Evolutionary conservation across 805 yeast species (phyloP), one percentile per base, ranked within the genome.

Genomic region (Wickerhamomyces bovis): DNA sequence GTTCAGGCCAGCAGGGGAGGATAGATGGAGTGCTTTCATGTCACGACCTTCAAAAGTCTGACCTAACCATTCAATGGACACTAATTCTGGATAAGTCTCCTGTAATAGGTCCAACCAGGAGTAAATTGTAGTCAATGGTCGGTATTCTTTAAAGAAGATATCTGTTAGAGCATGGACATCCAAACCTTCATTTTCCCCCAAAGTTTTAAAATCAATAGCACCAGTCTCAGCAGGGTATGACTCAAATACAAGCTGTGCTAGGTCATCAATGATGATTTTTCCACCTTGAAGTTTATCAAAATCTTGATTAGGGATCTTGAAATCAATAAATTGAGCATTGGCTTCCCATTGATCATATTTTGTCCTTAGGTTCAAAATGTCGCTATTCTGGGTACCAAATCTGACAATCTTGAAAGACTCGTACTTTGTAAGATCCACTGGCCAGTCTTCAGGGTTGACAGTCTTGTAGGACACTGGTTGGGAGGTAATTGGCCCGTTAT

Each of bases 21-120:
- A 71, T 23, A 89, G 61, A 54, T 85, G 85, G 20, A 88, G 66
- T 0, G 85, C 87, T 44, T 77, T 80, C 58, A 83, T 73, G 23
- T 78, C 80, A 45, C 94, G 70, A 6, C 87, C 87, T 64, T 89
- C 95, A 58, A 65, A 78, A 0, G 96, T 85, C 47, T 73, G 72
- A 2, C 97, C 97, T 15, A 88, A 76, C 55, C 75, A 69, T 60
- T 85, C 89, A 16, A 85, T 62, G 3, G 63, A 64, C n/a, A 87
- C 74, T 9, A 83, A 56, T 10, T 80, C 74, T 0, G 95, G 88
- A 61, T 76, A 86, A 2, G 85, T 73, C 45, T 75, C 72, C 49
- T 72, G 70, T 19, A 89, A 57, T 20, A 81, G 55, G 41, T 79
- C 83, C 52, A 83, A 70, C 95, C 95, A 88, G 1, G 81, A 68